Evolutionary conservation across 75 land plant species (phyloP).

Genomic region (Selaginella tamariscina): DNA sequence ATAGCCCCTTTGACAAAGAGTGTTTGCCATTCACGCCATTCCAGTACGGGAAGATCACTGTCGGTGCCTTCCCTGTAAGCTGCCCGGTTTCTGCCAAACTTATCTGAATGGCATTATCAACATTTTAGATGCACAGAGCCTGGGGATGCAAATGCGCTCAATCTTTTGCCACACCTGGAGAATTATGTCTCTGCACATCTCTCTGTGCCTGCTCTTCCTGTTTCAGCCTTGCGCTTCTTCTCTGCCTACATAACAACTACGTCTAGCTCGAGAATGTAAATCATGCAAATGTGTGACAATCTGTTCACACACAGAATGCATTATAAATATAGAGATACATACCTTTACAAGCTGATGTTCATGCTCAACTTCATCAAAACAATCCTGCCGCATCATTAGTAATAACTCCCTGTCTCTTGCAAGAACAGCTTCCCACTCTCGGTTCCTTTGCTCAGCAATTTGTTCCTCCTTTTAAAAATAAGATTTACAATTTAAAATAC

Average conservation of each 20-base stretch:
- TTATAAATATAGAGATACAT: too few species aligned
- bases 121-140: too few species aligned
- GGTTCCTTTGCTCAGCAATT: not conserved
- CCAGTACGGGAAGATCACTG: slow-evolving; percentile 9
- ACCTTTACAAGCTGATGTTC: not conserved
- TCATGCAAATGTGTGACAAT: not conserved
- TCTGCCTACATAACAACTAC: not conserved
- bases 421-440: not conserved
- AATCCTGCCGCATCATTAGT: slow-evolving; percentile 25
- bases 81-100: slow-evolving; percentile 6
- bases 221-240: too few species aligned
- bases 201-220: too few species aligned
- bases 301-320: too few species aligned
- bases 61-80: slow-evolving; percentile 18
- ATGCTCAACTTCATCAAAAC: slow-evolving; percentile 15
- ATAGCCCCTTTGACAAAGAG: slow-evolving; percentile 26
- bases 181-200: slow-evolving; percentile 10
- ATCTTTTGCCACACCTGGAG: slow-evolving; percentile 14
- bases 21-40: slow-evolving; percentile 32
- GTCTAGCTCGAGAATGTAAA: too few species aligned
- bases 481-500: too few species aligned
- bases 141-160: too few species aligned
- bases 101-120: slow-evolving; percentile 15
- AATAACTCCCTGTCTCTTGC: not conserved
- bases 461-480: too few species aligned